Evolutionary conservation across 495 filamentous ascomycete species (phyloP), one percentile per base, ranked within the genome.

Genomic region (Penicillium waksmanii): DNA sequence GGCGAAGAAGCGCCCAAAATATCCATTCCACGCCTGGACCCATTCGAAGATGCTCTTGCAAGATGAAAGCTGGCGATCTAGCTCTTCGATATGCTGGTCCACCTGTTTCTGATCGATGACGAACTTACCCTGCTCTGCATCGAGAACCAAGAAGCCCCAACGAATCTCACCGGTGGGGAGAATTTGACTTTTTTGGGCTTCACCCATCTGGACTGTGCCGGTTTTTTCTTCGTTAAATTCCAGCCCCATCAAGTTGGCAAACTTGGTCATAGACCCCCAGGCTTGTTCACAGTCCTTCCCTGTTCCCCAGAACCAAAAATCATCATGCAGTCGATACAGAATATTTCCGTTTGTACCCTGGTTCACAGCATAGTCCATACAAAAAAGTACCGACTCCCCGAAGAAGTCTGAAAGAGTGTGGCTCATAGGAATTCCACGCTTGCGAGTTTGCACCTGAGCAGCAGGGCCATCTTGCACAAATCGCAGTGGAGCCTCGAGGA

Each of bases 301-400:
- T 7, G 81, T 70, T 23, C 80, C 80, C 86, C 86, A 89, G 60
- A 89, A 82, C 87, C 87, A 89, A 58, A 89, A 83, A 63, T 89
- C 87, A 62, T 89, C 87, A 57, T 87, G 81, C 36, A 89, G 75
- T 7, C 87, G 84, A 60, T 86, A 87, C 13, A 89, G 68, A 34
- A 81, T 74, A 6, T 74, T 68, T 1, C 77, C 77, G 6, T 83
- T 65, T 0, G 87, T 80, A 9, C 65, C 66, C 55, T 88, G 82
- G 55, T 89, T 90, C 43, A 90, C 79, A 1, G 84, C 73, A 56
- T 82, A 87, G 60, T 90, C 87, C 68, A 90, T 78, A 60, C 82
- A 85, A 67, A 89, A 89, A 1, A 90, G 70, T 11, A 88, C 70
- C 0, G 77, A 74, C 57, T 90, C 87, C 5, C 84, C 84, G 46